These are phyloP conservation scores for Jacaranda copaia DNA, from an alignment of 257 asterid species.

Conservation along the genomic window DNA sequence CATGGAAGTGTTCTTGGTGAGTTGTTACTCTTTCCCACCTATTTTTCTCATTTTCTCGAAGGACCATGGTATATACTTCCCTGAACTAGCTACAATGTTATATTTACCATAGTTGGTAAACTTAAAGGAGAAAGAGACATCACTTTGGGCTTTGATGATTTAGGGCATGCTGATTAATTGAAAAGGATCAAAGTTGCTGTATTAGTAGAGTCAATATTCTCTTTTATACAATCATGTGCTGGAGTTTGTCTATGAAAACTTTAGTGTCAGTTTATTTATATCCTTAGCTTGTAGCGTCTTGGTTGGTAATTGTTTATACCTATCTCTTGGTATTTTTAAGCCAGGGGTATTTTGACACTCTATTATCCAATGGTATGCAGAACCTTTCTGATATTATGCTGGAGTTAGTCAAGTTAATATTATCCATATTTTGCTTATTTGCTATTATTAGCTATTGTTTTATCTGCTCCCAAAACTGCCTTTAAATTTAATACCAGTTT, in stretches of 20 bases:
- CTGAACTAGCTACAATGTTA: too few species aligned
- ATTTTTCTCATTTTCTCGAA: not conserved
- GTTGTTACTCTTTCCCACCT: conserved; percentile 33
- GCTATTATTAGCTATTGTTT: not conserved
- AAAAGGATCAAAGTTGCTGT: too few species aligned
- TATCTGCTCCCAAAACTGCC: not conserved
- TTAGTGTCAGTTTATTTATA: not conserved
- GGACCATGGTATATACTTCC: too few species aligned
- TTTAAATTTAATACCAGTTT: not conserved
- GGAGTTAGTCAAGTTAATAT: not conserved
- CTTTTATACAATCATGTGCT: conserved; percentile 6
- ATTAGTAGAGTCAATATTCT: not conserved
- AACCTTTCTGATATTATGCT: not conserved
- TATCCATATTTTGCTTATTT: not conserved
- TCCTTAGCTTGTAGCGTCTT: conserved; percentile 25
- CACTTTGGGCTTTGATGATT: too few species aligned
- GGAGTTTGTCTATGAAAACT: not conserved
- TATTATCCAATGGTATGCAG: not conserved
- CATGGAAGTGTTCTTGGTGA: conserved; percentile 97
- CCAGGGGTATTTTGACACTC: not conserved
- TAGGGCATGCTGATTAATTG: too few species aligned
- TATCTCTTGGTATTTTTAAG: not conserved
- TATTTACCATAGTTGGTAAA: too few species aligned
- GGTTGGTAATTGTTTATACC: not conserved
- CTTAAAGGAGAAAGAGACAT: too few species aligned